Percentiles rank a stretch among this genome's conserved stretches.
Evolutionary conservation across 306 rosid species (phyloP).

Genomic region (Fragaria vesca): DNA sequence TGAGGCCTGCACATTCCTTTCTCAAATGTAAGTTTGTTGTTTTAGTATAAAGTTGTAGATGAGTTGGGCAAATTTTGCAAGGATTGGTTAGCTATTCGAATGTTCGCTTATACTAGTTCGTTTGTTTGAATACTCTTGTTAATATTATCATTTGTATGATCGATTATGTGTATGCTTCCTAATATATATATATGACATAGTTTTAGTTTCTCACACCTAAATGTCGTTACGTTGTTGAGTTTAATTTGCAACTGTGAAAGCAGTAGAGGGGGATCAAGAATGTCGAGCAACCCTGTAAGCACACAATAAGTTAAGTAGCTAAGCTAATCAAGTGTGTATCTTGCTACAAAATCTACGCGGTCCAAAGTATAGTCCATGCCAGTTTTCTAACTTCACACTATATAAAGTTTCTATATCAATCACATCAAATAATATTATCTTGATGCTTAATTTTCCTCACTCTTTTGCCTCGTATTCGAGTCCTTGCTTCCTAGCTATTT

Average conservation of each 20-base stretch:
- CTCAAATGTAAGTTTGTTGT: no score
- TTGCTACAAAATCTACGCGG: background rate
- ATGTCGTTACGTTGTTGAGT: background rate
- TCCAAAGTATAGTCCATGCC: background rate
- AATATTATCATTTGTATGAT: no score
- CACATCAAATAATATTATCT: background rate
- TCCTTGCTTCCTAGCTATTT: background rate
- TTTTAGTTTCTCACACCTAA: no score
- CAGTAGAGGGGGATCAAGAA: background rate
- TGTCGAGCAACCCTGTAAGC: background rate
- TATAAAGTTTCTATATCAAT: background rate
- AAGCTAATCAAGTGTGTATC: background rate
- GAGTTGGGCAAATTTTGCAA: no score
- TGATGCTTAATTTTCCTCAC: background rate
- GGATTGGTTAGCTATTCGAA: no score
- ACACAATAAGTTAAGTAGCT: background rate
- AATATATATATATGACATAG: no score
- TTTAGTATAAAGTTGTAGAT: no score
- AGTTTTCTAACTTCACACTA: background rate
- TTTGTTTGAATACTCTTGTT: no score
- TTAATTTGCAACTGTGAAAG: background rate
- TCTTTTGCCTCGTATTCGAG: background rate
- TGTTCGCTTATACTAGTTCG: no score
- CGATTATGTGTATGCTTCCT: no score
- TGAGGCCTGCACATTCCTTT: no score